A percentile compares a stretch with the other conserved stretches of the same genome.
Conservation (phyloP, 2,329 filamentous ascomycete species). For the Trichoderma arundinaceum region DNA sequence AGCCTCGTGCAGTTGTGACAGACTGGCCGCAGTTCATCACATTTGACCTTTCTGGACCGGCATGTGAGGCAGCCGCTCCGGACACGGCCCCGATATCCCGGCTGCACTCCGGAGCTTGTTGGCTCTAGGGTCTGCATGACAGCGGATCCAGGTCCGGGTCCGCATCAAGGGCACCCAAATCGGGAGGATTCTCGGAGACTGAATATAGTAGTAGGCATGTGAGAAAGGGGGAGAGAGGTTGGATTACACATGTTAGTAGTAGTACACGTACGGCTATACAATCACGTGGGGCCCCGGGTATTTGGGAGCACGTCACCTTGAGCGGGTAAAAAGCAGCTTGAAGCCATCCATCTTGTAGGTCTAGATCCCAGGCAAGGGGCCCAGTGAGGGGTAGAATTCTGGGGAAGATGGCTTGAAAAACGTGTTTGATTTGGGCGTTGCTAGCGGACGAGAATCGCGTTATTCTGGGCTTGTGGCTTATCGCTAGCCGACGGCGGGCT, state of each 20-base stretch:
- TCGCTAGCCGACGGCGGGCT: slow-evolving; percentile 9
- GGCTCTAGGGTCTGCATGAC: slow-evolving; percentile 7
- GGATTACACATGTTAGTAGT: background rate
- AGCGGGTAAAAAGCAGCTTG: background rate
- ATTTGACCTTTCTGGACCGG: slow-evolving; percentile 36
- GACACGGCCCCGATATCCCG: slow-evolving; percentile 36
- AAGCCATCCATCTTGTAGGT: background rate
- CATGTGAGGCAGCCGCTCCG: slow-evolving; percentile 37
- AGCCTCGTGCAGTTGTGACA: slow-evolving; percentile 35
- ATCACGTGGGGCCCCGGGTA: slow-evolving; percentile 1
- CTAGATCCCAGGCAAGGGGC: too few species aligned
- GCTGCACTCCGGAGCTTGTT: background rate
- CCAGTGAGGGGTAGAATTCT: slow-evolving; percentile 6
- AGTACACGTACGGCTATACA: background rate
- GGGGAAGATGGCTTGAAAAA: background rate
- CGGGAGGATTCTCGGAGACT: background rate
- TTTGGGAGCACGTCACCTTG: background rate
- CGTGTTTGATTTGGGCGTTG: slow-evolving; percentile 3
- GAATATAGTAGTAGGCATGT: background rate
- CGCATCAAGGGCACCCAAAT: background rate
- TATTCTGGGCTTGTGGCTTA: background rate
- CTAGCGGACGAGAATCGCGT: background rate
- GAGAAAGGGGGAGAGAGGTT: background rate
- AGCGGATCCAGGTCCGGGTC: slow-evolving; percentile 1
- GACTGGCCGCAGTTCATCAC: slow-evolving; percentile 33